Evolutionary conservation across 1,284 basidiomycete species (phyloP), one percentile per base, ranked within the genome.

Genomic region (Sporisorium iseilematis-ciliati): DNA sequence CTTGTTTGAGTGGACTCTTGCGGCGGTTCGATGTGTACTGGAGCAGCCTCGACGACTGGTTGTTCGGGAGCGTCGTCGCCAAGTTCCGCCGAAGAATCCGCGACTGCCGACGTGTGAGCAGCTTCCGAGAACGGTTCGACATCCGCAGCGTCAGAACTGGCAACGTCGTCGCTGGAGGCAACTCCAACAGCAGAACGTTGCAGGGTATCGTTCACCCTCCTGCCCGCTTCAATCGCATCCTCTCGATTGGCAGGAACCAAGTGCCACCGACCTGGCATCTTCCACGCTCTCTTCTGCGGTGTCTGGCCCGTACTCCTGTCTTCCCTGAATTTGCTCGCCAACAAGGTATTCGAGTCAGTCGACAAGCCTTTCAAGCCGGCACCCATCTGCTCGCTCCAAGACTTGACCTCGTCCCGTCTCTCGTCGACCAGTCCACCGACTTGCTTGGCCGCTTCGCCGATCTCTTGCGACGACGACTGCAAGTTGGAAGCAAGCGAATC

Each of bases 251-350:
- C 40, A 1, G 80, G 77, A 18, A 82, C 79, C 4, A 80, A 57
- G 20, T 57, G 53, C 77, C 78, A 80, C 18, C 57, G 33, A 1
- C 52, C 57, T 2, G 74, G 65, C 57, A 75, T 43, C 50, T 67
- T 59, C 66, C 67, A 76, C 20, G 35, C 57, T 14, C 65, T 70
- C 49, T 79, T 79, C 55, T 75, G 72, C 33, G 79, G 79, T 23
- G 81, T 82, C n/a, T 65, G 57, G 14, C 78, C 80, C 11, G 81
- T 80, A 21, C 76, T 57, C 33, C 42, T 64, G 38, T 78, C 64
- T 45, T 65, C 42, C 25, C 57, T 63, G 16, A 65, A 62, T n/a
- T 46, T 59, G 23, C 56, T 43, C n/a, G n/a, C 55, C 40, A 69
- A 29, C 57, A 74, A 60, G 10, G 51, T 20, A 4, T 50, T 62